Evolutionary conservation across 2,329 filamentous ascomycete species (phyloP), one percentile per base, ranked within the genome.

Genomic region (Elsinoe fawcettii): DNA sequence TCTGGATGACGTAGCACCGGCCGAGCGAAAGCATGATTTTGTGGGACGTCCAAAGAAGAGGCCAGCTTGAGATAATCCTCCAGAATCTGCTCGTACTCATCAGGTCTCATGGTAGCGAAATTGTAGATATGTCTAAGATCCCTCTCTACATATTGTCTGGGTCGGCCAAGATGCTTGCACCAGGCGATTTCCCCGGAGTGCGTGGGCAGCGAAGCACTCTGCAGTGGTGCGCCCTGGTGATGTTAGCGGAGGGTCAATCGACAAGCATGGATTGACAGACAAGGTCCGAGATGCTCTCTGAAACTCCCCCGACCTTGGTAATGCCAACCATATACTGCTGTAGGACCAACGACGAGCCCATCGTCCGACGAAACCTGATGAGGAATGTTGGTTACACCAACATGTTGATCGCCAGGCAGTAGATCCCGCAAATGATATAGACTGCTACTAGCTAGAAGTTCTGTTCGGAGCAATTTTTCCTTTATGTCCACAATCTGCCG

Each of bases 1-100:
- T 72, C 69, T 9, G 69, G 67, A 55, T 73, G 70, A 22, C 69
- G 66, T 32, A 72, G 57, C 11, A 64, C 56, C 12, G 67, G 67
- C 43, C 55, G 41, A n/a, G 47, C 32, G n/a, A 46, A 44, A 16
- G 60, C 55, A 18, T 55, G 37, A 14, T 56, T 16, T n/a, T 9
- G 11, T 12, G 44, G 25, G 9, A 32, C 9, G 12, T 54, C 30
- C 12, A 36, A 63, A 63, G 63, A 27, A 67, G 58, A 5, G 67
- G 60, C 34, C 63, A 67, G 9, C 69, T 59, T 49, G 70, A 69
- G 20, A 71, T 66, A 58, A 69, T 71, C 58, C 63, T 65, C 1
- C 3, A 39, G 30, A 7, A 63, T 54, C 23, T 61, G 34, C 16
- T 64, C 67, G 25, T 66, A 61, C 9, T 70, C 59, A 49, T 63